Evolutionary conservation across 1,284 basidiomycete species (phyloP).

Genomic region (Fomitopsis betulina): DNA sequence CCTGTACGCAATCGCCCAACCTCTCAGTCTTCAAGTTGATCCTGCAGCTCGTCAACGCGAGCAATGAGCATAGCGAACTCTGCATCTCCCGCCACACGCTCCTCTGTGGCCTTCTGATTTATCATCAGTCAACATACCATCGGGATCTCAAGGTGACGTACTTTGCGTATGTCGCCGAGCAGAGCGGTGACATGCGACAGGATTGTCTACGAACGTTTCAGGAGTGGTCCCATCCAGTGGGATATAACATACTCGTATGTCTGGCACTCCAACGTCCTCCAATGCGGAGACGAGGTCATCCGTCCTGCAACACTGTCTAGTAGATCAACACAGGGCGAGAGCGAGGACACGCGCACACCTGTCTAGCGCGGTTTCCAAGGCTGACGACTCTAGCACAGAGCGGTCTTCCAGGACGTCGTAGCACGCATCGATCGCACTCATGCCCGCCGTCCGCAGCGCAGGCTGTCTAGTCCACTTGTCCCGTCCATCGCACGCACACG

Average conservation of each 20-base stretch:
- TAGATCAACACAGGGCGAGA: neutral
- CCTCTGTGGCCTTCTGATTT: neutral
- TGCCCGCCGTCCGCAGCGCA: neutral
- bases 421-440: neutral
- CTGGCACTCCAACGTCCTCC: neutral
- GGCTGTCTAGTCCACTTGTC: no score
- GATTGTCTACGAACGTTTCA: neutral
- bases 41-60: neutral
- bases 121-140: neutral
- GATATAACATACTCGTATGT: neutral
- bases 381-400: neutral
- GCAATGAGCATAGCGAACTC: neutral
- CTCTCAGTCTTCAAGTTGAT: neutral
- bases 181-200: neutral
- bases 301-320: neutral
- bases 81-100: neutral
- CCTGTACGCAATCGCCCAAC: no score
- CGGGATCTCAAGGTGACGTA: neutral
- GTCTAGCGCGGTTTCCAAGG: neutral
- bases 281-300: neutral
- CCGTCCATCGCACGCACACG: neutral
- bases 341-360: neutral
- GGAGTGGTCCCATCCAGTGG: neutral
- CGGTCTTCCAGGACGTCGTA: neutral
- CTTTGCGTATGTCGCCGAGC: conserved; percentile 7